Evolutionary conservation across 2,329 filamentous ascomycete genomes (phyloP).

Genomic region (Botrytis byssoidea): DNA sequence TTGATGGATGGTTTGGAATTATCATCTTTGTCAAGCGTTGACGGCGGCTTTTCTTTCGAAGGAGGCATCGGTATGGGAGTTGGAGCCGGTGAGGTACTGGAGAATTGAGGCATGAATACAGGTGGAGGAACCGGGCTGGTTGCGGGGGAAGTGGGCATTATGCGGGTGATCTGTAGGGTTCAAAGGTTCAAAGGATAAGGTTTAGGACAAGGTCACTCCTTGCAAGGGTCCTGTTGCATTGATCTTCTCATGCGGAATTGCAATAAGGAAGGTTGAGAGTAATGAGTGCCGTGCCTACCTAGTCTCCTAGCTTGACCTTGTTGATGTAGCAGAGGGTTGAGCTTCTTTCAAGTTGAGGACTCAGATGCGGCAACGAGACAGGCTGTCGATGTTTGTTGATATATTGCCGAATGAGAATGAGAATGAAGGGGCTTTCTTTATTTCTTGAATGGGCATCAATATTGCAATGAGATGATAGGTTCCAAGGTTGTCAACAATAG

Average conservation of each 20-base stretch:
- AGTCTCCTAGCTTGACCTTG: background rate
- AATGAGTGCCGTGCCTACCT: background rate
- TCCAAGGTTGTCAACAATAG: background rate
- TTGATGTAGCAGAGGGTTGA: background rate
- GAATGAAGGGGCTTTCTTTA: background rate
- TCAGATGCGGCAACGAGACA: background rate
- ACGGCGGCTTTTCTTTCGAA: constrained; percentile 12
- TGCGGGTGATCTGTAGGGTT: constrained; percentile 13
- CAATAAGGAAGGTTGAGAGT: background rate
- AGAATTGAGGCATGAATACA: constrained; percentile 33
- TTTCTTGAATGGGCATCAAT: background rate
- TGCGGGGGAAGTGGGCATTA: constrained; percentile 26
- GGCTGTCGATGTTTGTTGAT: background rate
- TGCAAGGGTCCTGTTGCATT: constrained; percentile 15
- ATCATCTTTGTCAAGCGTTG: constrained; percentile 3
- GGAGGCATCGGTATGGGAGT: constrained; percentile 25
- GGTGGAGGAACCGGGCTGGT: constrained; percentile 28
- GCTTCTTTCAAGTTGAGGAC: background rate
- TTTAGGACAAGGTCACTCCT: constrained; percentile 20
- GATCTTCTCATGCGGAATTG: background rate
- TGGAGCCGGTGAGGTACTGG: constrained; percentile 21
- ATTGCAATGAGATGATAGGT: background rate
- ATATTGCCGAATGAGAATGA: background rate
- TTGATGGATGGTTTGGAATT: constrained; percentile 16
- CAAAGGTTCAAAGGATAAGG: background rate